Evolutionary conservation across 805 yeast genomes (phyloP).

Genomic region (Yamadazyma paraphyllophila): DNA sequence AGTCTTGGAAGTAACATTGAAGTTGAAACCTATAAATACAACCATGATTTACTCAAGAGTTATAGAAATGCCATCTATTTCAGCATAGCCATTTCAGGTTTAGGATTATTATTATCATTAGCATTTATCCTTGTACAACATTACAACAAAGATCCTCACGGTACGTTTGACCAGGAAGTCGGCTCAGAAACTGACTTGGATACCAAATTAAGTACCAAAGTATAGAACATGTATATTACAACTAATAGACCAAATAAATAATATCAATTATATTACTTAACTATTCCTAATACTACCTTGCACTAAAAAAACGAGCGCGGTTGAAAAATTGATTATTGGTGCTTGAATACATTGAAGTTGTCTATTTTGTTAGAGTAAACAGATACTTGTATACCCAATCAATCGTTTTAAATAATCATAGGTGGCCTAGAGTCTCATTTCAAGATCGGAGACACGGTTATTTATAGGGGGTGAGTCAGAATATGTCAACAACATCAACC

Average conservation of each 20-base stretch:
- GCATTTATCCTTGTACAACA: slow-evolving; percentile 23
- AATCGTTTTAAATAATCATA: neutral
- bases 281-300: neutral
- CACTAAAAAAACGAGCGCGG: slow-evolving; percentile 2
- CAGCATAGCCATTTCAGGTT: slow-evolving; percentile 59
- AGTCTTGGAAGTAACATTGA: slow-evolving; percentile 74
- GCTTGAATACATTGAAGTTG: neutral
- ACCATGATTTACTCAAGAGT: slow-evolving; percentile 31
- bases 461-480: neutral
- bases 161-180: slow-evolving; percentile 9
- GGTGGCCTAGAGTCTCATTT: neutral
- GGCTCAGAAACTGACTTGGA: neutral
- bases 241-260: neutral
- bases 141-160: slow-evolving; percentile 7
- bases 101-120: slow-evolving; percentile 36
- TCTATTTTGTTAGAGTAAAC: slow-evolving; percentile 1
- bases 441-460: neutral
- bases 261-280: neutral
- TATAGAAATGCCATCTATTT: slow-evolving; percentile 58
- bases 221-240: neutral
- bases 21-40: slow-evolving; percentile 16
- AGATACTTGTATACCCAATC: slow-evolving; percentile 5
- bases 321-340: slow-evolving; percentile 6
- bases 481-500: slow-evolving; percentile 5
- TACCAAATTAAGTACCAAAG: neutral